Conservation (phyloP, 306 rosid genomes). For the Morella rubra region DNA sequence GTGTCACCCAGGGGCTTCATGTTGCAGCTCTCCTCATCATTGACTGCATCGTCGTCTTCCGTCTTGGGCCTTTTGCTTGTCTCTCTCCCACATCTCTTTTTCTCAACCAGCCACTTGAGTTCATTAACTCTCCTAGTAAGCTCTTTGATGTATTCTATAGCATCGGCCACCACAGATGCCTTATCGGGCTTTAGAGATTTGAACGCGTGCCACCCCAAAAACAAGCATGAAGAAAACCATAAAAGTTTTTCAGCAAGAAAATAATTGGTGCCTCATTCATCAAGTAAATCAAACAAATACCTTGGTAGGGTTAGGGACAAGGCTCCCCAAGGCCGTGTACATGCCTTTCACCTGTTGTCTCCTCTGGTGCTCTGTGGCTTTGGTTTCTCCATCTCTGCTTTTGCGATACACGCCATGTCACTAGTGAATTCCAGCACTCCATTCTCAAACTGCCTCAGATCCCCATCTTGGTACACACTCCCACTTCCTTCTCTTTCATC, state of each 20-base stretch:
- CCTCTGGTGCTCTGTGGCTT: constrained; percentile 54
- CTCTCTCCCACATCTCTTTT: constrained; percentile 63
- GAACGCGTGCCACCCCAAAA: neutral
- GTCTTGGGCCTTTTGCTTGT: constrained; percentile 56
- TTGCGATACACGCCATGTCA: constrained; percentile 43
- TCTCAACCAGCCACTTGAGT: constrained; percentile 55
- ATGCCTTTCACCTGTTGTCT: constrained; percentile 57
- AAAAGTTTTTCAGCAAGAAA: neutral
- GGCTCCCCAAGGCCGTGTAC: constrained; percentile 40
- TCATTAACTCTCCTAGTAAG: constrained; percentile 61
- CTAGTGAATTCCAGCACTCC: constrained; percentile 65
- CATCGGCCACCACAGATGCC: constrained; percentile 78
- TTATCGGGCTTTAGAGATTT: constrained; percentile 51
- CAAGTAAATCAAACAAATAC: constrained; percentile 26
- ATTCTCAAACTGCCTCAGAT: constrained; percentile 49
- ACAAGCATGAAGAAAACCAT: neutral
- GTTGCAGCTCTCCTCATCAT: constrained; percentile 60
- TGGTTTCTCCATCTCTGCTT: constrained; percentile 47
- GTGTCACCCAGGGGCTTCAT: constrained; percentile 56
- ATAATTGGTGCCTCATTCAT: neutral
- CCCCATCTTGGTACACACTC: constrained; percentile 46
- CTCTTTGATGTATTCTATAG: constrained; percentile 61
- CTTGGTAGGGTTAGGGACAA: constrained; percentile 73
- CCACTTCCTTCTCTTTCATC: constrained; percentile 57
- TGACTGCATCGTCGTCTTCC: constrained; percentile 41